A percentile compares a stretch with the other conserved stretches of the same genome.
These are phyloP conservation scores for Coleophoma cylindrospora DNA, from an alignment of 2,329 filamentous ascomycete genomes.

Conservation along the genomic window DNA sequence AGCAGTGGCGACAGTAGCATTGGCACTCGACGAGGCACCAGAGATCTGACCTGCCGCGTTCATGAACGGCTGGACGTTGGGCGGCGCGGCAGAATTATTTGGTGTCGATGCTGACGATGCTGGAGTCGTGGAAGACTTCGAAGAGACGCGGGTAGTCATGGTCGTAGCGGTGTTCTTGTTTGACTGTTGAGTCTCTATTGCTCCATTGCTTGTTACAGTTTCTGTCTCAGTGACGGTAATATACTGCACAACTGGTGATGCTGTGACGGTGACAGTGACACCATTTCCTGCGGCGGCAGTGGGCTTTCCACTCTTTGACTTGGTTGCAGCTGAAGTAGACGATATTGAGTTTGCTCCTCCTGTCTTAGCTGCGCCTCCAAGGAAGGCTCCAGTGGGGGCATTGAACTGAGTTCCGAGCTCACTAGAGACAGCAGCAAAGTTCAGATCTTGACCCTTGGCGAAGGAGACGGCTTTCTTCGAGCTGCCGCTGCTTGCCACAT, in stretches of 20 bases:
- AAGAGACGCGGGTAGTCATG: no score
- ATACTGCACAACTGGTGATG: constrained; percentile 24
- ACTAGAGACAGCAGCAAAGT: constrained; percentile 34
- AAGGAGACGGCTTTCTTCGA: constrained; percentile 24
- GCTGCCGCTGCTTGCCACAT: constrained; percentile 6
- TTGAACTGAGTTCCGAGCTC: constrained; percentile 34
- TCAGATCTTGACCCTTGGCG: constrained; percentile 32
- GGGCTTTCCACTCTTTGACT: constrained; percentile 1
- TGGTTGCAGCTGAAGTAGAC: constrained; percentile 1
- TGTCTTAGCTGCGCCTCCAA: background rate
- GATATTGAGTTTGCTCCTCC: background rate
- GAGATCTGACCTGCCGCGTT: background rate
- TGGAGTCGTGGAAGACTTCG: background rate
- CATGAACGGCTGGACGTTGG: background rate
- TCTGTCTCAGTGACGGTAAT: constrained; percentile 14
- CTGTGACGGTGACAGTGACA: constrained; percentile 36
- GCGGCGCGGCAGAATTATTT: background rate
- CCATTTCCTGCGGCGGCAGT: constrained; percentile 1
- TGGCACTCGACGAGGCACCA: background rate
- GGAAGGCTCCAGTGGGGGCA: constrained; percentile 6
- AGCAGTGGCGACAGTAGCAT: background rate
- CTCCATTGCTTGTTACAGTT: no score
- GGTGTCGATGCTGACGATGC: background rate
- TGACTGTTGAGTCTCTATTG: background rate
- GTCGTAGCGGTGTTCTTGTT: background rate